Evolutionary conservation across 805 yeast genomes (phyloP), one percentile per base, ranked within the genome.

Genomic region (Saccharomycopsis sp.): DNA sequence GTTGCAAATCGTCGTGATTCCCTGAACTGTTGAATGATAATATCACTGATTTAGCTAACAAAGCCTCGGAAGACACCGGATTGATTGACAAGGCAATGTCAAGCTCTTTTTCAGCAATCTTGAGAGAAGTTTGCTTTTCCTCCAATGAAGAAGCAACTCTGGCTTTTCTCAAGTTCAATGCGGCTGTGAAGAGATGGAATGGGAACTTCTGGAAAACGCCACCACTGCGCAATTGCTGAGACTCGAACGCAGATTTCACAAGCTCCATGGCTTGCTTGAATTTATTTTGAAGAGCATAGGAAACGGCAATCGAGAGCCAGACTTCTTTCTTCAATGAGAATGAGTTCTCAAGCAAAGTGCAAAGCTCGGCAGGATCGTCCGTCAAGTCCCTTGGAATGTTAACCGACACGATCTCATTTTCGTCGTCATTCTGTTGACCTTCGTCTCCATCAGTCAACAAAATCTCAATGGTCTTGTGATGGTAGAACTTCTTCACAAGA

Each of bases 361-460:
- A 76, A 48, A 92, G 68, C 54, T 92, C 97, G 34, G 75, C 69
- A 4, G 95, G 84, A 57, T 89, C 95, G 17, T 84, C 95, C 4
- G 34, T 36, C 19, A 87, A 67, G 54, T 89, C 97, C 26, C 77
- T 76, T 39, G 72, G 72, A 45, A 82, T 69, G 53, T 87, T 89
- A 51, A 92, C 74, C 39, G 85, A 80, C 48, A 89, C 95, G 47
- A 85, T 82, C 61, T 87, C 95, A n/a, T n/a, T n/a, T 52, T 80
- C 83, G 43, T 46, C 49, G 15, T 38, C 30, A 7, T 23, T 32
- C 7, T 38, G 39, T 17, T 38, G 43, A 4, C 36, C 40, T 7
- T 29, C 48, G 21, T 39, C 45, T 5, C 12, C 38, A 20, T 43
- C 45, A 3, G 29, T 23, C 25, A 46, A 40, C 7, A 41, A 41